These are phyloP conservation scores for Populus hybrid DNA, from an alignment of 441 rosid species.

Conservation along the genomic window DNA sequence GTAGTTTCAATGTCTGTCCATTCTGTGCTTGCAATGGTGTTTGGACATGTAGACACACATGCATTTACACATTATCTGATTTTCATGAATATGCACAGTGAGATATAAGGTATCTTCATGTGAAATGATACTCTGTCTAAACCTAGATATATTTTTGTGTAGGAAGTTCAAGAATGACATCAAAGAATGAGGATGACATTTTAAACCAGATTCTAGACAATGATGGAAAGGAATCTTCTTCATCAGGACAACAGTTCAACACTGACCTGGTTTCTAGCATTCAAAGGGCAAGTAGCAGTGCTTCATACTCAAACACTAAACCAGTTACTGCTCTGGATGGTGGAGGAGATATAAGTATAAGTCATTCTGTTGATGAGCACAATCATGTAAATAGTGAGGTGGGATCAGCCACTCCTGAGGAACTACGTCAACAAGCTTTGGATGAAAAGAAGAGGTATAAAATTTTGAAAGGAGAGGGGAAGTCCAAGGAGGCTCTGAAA, in stretches of 20 bases:
- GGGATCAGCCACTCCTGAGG: constrained; percentile 56
- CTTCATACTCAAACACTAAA: constrained; percentile 25
- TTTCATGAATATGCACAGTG: not conserved
- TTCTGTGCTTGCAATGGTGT: not conserved
- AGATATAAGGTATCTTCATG: too few species aligned
- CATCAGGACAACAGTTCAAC: constrained; percentile 33
- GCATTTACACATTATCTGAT: not conserved
- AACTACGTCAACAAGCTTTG: constrained; percentile 64
- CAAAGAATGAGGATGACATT: constrained; percentile 62
- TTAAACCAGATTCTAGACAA: constrained; percentile 55
- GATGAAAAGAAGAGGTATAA: constrained; percentile 74
- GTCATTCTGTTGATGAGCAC: constrained; percentile 29
- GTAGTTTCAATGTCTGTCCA: not conserved
- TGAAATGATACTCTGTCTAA: constrained; percentile 4
- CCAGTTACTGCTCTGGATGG: constrained; percentile 28
- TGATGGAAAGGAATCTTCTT: constrained; percentile 51
- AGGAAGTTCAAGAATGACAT: constrained; percentile 48
- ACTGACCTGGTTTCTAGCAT: constrained; percentile 26
- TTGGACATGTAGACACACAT: not conserved
- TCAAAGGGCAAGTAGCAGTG: constrained; percentile 39
- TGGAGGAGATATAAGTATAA: constrained; percentile 30
- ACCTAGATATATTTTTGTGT: constrained; percentile 19
- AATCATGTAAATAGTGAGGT: constrained; percentile 28
- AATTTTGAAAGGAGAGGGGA: constrained; percentile 73
- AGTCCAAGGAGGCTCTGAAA: constrained; percentile 77